Evolutionary conservation across 176 grass and related monocot species (phyloP).

Genomic region (Rhynchospora breviuscula): DNA sequence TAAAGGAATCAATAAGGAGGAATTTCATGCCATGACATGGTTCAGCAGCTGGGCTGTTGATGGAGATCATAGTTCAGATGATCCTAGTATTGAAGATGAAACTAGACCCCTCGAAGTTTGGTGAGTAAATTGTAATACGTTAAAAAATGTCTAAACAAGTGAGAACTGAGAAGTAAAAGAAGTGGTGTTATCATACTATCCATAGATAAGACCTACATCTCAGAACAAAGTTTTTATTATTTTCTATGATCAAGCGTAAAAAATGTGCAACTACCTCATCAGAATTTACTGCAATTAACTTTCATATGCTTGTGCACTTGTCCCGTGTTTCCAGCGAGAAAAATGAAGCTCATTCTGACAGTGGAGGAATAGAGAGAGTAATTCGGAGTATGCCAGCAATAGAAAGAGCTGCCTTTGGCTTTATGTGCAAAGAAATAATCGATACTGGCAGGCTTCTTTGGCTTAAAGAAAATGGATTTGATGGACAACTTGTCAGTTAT

Average conservation of each 20-base stretch:
- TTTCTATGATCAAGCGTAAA: background rate
- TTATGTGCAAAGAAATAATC: constrained; percentile 88
- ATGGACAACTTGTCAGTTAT: constrained; percentile 63
- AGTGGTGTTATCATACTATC: background rate
- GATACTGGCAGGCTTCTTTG: constrained; percentile 47
- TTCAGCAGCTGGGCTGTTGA: constrained; percentile 97
- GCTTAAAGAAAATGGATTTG: constrained; percentile 50
- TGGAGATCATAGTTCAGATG: constrained; percentile 53
- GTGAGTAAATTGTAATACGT: constrained; percentile 26
- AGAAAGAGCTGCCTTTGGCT: constrained; percentile 51
- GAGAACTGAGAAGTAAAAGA: background rate
- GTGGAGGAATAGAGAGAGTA: constrained; percentile 32
- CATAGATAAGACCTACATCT: background rate
- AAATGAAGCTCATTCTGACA: constrained; percentile 23
- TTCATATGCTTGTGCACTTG: background rate
- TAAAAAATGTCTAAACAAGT: background rate
- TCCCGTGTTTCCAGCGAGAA: constrained; percentile 3
- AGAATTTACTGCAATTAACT: background rate
- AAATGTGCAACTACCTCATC: background rate
- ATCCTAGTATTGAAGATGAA: constrained; percentile 32
- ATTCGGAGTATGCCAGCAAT: constrained; percentile 44
- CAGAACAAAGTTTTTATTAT: background rate
- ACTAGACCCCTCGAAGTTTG: constrained; percentile 18
- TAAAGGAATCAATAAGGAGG: constrained; percentile 50
- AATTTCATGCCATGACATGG: constrained; percentile 93